phyloP scores from a whole-genome alignment of 2,329 filamentous ascomycete species.

The Neofusicoccum ribis region DNA sequence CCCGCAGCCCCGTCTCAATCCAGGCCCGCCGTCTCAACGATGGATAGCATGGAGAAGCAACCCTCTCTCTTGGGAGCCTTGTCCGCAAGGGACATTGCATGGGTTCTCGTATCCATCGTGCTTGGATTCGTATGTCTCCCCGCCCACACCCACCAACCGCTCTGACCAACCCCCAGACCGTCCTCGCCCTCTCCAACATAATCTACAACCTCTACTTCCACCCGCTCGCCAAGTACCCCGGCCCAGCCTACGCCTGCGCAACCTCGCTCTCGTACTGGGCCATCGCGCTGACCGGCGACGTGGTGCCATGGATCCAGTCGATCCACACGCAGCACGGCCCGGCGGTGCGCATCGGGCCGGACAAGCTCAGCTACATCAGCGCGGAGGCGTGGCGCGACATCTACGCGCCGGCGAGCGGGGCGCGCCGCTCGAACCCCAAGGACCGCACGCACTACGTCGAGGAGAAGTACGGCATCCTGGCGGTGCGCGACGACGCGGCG shows the following conservation, averaged over 20 bases:
- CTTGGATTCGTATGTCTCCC: too few species aligned
- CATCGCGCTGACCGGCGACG: not conserved
- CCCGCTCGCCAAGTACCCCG: slow-evolving; percentile 19
- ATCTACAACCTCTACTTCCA: slow-evolving; percentile 19
- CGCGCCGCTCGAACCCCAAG: not conserved
- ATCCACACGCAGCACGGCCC: slow-evolving; percentile 12
- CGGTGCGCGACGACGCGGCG: slow-evolving; percentile 15
- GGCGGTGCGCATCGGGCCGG: slow-evolving; percentile 18
- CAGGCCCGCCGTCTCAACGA: too few species aligned
- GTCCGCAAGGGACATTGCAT: too few species aligned
- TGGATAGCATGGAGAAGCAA: too few species aligned
- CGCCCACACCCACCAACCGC: too few species aligned
- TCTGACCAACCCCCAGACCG: too few species aligned
- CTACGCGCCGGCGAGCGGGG: slow-evolving; percentile 9
- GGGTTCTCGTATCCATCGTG: too few species aligned
- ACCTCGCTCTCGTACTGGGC: not conserved
- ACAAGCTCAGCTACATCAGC: slow-evolving; percentile 12
- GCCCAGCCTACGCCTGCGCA: not conserved
- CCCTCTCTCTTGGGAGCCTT: too few species aligned
- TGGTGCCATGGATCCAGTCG: not conserved
- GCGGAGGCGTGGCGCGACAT: slow-evolving; percentile 21
- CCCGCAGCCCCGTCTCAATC: too few species aligned
- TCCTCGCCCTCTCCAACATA: too few species aligned
- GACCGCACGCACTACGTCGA: slow-evolving; percentile 27
- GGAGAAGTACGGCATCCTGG: slow-evolving; percentile 37